A percentile compares a stretch with the other conserved stretches of the same genome.
Evolutionary conservation across 768 basidiomycete genomes (phyloP).

Genomic region (Calvatia gigantea): DNA sequence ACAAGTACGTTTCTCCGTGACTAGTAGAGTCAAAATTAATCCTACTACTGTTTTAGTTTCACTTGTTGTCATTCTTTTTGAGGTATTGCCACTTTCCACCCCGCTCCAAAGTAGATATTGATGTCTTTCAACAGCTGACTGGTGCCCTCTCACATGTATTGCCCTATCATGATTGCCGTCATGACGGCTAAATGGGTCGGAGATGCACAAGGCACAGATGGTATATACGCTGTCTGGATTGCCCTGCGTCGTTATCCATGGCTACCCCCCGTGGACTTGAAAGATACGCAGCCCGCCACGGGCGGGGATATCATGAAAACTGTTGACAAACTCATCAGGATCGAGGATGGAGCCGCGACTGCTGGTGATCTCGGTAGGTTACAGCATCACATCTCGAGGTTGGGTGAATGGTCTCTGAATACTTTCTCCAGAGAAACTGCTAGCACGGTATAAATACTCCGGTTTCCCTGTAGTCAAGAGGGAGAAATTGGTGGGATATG

Average conservation of each 20-base stretch:
- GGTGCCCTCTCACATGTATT: constrained; percentile 79
- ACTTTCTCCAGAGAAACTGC: constrained; percentile 20
- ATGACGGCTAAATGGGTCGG: constrained; percentile 78
- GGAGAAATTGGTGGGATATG: constrained; percentile 55
- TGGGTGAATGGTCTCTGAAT: not conserved
- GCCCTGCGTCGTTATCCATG: constrained; percentile 69
- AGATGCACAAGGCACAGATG: constrained; percentile 65
- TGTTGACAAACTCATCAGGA: constrained; percentile 43
- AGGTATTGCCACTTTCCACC: constrained; percentile 29
- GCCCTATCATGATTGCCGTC: constrained; percentile 77
- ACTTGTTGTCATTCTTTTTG: constrained; percentile 73
- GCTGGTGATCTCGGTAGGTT: constrained; percentile 45
- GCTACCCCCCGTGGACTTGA: constrained; percentile 62
- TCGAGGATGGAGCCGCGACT: constrained; percentile 46
- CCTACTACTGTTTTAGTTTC: constrained; percentile 44
- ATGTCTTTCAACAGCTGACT: constrained; percentile 46
- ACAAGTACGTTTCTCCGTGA: constrained; percentile 44
- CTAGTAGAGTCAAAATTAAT: not conserved
- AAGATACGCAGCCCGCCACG: constrained; percentile 55
- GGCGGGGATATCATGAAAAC: constrained; percentile 62
- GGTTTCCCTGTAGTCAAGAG: constrained; percentile 63
- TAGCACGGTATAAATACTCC: constrained; percentile 44
- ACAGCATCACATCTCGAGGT: not conserved
- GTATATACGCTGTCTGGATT: constrained; percentile 72
- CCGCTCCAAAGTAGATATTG: not conserved